Conservation (phyloP, 192 early-diverging fungal genomes). For the Mortierella claussenii region DNA sequence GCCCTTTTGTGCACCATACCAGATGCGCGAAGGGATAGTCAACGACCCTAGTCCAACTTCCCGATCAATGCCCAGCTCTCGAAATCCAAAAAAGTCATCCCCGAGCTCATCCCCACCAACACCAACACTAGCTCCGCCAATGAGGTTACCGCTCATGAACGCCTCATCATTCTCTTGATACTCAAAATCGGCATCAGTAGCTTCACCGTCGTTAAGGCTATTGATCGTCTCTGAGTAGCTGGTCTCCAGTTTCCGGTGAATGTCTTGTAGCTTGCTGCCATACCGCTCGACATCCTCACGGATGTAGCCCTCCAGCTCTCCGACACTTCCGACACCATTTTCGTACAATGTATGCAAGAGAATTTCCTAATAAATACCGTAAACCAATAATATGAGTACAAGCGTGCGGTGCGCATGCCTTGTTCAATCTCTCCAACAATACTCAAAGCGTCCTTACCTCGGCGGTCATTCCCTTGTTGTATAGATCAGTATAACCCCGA, state of each 20-base stretch:
- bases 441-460: slow-evolving; percentile 64
- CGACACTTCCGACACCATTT: slow-evolving; percentile 78
- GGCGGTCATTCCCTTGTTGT: slow-evolving; percentile 73
- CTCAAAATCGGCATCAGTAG: slow-evolving; percentile 28
- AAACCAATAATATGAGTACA: too few species aligned
- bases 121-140: slow-evolving; percentile 70
- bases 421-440: neutral
- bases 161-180: slow-evolving; percentile 54
- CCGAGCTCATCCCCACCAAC: slow-evolving; percentile 70
- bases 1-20: slow-evolving; percentile 41
- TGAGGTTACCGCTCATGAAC: slow-evolving; percentile 58
- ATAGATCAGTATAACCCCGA: slow-evolving; percentile 80
- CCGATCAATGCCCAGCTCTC: slow-evolving; percentile 87
- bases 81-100: slow-evolving; percentile 94
- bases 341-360: slow-evolving; percentile 82
- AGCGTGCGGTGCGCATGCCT: too few species aligned
- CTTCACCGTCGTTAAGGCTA: slow-evolving; percentile 27
- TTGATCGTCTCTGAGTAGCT: slow-evolving; percentile 77
- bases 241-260: slow-evolving; percentile 78
- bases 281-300: slow-evolving; percentile 82
- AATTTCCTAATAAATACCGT: slow-evolving; percentile 71
- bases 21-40: slow-evolving; percentile 57
- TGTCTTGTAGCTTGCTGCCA: slow-evolving; percentile 75
- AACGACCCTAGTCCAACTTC: slow-evolving; percentile 67
- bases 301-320: slow-evolving; percentile 81